Evolutionary conservation across 805 yeast species (phyloP), one percentile per base, ranked within the genome.

Genomic region (Ogataea trehalophila): DNA sequence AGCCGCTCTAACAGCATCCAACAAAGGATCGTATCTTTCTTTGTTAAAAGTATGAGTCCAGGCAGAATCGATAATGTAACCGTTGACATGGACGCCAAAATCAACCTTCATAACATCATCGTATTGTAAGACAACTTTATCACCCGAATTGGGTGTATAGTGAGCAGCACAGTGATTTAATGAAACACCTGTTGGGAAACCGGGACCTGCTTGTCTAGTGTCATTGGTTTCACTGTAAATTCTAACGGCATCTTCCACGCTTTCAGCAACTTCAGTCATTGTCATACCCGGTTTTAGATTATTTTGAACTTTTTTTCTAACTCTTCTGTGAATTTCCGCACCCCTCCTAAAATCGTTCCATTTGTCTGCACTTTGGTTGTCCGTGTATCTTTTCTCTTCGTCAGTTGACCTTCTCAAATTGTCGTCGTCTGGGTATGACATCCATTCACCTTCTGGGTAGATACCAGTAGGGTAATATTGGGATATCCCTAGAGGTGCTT

Each of bases 181-280:
- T 1, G 96, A 88, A 37, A 94, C 77, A 49, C 99, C 99, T n/a
- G 97, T 90, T 43, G 99, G 99, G 76, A 94, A 94, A 6, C 98
- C 99, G 59, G 91, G 81, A 37, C 99, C 99, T 16, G 89, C 94
- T 51, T 77, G 74, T 31, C 78, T 75, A 39, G 81, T 75, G 58
- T 82, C 85, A 43, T 84, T 85, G 0, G 67, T 62, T 18, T 61
- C 68, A 15, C 90, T 76, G 57, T 84, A 80, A 5, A 81, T 77
- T 57, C 98, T 77, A 7, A 87, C 85, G 0, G 92, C 79, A 62
- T 89, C 80, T 67, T 94, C 99, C 58, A 94, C 85, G 50, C 83
- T 73, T 62, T 94, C 89, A 13, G 96, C 97, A 56, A 94, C 81
- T 52, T 90, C 96, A 22, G 81, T 85, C 80, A 90, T 85, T 14